Evolutionary conservation across 305 asterid genomes (phyloP).

Genomic region (Rubia balearica): DNA sequence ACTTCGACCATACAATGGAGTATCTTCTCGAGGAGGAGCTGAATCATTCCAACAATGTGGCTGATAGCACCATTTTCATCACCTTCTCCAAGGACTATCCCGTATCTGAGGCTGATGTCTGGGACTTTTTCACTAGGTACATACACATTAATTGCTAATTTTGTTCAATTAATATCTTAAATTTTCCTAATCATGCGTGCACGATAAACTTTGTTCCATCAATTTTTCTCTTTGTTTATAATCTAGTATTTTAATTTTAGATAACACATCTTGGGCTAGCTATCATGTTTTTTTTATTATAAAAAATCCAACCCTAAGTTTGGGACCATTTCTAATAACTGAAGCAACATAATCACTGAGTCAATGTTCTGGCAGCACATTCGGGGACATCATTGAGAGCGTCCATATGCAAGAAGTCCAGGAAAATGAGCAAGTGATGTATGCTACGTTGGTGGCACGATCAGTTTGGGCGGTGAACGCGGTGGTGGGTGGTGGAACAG

Average conservation of each 20-base stretch:
- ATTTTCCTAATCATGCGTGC: neutral
- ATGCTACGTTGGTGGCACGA: conserved; percentile 44
- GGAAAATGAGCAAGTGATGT: conserved; percentile 34
- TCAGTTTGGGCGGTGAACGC: conserved; percentile 21
- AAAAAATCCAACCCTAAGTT: no score
- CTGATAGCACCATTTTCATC: neutral
- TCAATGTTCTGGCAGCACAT: neutral
- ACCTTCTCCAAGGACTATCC: conserved; percentile 15
- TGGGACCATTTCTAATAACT: no score
- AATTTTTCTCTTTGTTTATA: no score
- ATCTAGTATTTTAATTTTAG: no score
- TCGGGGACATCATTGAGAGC: neutral
- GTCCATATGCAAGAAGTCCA: neutral
- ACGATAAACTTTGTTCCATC: neutral
- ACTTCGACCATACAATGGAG: no score
- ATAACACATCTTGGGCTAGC: no score
- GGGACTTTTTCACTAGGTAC: neutral
- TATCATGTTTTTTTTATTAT: no score
- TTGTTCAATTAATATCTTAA: neutral
- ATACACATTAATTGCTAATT: neutral
- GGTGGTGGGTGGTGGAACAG: conserved; percentile 44
- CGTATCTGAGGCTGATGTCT: neutral
- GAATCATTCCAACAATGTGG: no score
- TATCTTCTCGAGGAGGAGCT: no score
- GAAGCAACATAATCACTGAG: neutral